Conservation (phyloP, 352 stramenopile species). For the Thalassiosira exigua region DNA sequence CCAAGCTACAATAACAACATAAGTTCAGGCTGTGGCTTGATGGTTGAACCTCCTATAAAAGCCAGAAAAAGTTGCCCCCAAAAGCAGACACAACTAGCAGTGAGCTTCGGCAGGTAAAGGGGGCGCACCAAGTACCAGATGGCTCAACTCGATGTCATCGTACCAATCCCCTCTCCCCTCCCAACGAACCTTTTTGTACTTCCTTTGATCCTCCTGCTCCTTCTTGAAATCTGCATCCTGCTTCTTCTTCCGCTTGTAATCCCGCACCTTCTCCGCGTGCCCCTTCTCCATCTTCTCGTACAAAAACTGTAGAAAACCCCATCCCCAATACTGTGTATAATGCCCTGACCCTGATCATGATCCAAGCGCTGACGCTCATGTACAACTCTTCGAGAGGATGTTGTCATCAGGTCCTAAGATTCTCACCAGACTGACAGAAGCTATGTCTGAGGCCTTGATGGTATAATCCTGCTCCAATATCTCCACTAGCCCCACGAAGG, state of each 20-base stretch:
- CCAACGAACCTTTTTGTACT: slow-evolving; percentile 37
- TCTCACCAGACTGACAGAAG: slow-evolving; percentile 8
- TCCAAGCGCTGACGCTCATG: slow-evolving; percentile 44
- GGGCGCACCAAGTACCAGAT: too few species aligned
- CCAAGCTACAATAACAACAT: too few species aligned
- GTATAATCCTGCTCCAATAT: slow-evolving; percentile 56
- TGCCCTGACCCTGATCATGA: slow-evolving; percentile 44
- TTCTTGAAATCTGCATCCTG: slow-evolving; percentile 29
- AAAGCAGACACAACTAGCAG: too few species aligned
- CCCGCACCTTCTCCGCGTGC: slow-evolving; percentile 31
- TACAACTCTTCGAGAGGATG: slow-evolving; percentile 36
- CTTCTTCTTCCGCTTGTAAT: slow-evolving; percentile 48
- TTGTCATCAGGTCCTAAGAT: slow-evolving; percentile 41
- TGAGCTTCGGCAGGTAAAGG: too few species aligned
- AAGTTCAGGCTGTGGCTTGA: too few species aligned
- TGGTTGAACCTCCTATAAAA: too few species aligned
- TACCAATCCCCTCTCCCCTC: slow-evolving; percentile 49
- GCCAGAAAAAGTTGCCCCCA: too few species aligned
- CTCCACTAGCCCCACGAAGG: slow-evolving; percentile 50
- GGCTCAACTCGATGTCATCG: slow-evolving; percentile 50
- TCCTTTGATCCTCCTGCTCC: slow-evolving; percentile 34
- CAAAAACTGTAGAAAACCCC: slow-evolving; percentile 35
- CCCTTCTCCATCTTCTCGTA: slow-evolving; percentile 49
- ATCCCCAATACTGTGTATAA: slow-evolving; percentile 48
- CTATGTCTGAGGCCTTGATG: slow-evolving; percentile 44